phyloP scores from a whole-genome alignment of 495 filamentous ascomycete species.

The Hapsidospora chrysogenum region DNA sequence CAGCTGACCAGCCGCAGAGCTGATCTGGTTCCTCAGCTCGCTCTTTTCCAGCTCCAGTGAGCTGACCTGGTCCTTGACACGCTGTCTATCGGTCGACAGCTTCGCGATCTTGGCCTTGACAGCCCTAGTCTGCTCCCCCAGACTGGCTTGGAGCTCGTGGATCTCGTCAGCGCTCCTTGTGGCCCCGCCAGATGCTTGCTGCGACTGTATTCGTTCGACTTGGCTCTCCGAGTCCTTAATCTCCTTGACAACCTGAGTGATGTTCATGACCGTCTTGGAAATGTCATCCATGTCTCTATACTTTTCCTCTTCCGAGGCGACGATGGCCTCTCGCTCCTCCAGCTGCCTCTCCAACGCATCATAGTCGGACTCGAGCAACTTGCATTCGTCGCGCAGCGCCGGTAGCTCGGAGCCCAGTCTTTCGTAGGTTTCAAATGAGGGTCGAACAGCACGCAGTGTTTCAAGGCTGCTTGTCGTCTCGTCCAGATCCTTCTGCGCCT shows the following conservation, averaged over 20 bases:
- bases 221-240: constrained; percentile 51
- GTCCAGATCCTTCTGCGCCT: constrained; percentile 35
- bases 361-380: constrained; percentile 33
- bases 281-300: constrained; percentile 63
- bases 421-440: constrained; percentile 56
- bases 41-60: constrained; percentile 54
- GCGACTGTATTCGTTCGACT: constrained; percentile 50
- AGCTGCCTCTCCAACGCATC: constrained; percentile 44
- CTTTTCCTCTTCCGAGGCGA: constrained; percentile 44
- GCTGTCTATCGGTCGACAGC: constrained; percentile 52
- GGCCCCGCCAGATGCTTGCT: constrained; percentile 47
- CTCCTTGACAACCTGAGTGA: constrained; percentile 53
- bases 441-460: constrained; percentile 37
- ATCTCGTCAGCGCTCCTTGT: constrained; percentile 66
- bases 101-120: constrained; percentile 44
- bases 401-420: constrained; percentile 60
- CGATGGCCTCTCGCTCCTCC: constrained; percentile 55
- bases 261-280: constrained; percentile 56
- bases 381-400: constrained; percentile 41
- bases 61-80: constrained; percentile 45
- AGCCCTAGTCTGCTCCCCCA: constrained; percentile 48
- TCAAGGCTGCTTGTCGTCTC: constrained; percentile 36
- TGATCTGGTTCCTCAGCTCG: constrained; percentile 52
- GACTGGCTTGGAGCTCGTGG: constrained; percentile 50
- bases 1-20: constrained; percentile 50